Evolutionary conservation across 306 rosid genomes (phyloP), one percentile per base, ranked within the genome.

Genomic region (Mimosa bimucronata): DNA sequence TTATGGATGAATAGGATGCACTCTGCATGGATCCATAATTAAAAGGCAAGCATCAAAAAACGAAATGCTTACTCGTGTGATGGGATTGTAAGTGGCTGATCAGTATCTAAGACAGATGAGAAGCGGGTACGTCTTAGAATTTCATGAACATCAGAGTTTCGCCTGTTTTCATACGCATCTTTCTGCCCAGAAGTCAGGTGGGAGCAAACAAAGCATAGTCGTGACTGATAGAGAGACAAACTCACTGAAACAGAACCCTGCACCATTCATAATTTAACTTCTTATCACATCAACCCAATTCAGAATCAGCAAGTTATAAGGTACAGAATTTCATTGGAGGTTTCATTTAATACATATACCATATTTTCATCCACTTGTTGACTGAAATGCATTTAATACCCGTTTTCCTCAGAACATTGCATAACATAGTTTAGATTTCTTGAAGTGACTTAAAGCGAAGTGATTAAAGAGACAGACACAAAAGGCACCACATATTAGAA

Each of bases 171-270:
- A 10, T 90, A 88, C 45, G 95, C 92, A n/a, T 92, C 96, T 72
- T 90, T 95, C 83, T 95, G 98, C 45, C 98, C 97, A 67, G 98
- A 95, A 79, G 97, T 88, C 74, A 95, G 83, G 82, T 95, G 98
- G 80, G 98, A 95, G 81, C 98, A 95, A 77, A 95, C 97, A 78
- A 95, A 95, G 86, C 97, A 95, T 85, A 95, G 28, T 26, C 91
- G 89, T 57, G 97, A 92, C 71, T 95, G 98, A 72, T 85, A 92
- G 57, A 95, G 91, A n/a, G 97, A 87, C 98, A 95, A 84, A 71
- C 98, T 95, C 26, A 95, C 89, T 6, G 98, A 91, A 85, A 95
- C 95, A 46, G 97, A 95, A 2, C 98, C 98, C 98, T 94, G 90
- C 86, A 86, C 67, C 61, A 64, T 62, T 67, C 73, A 76, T 61